Conservation (phyloP, 2,329 filamentous ascomycete species). For the Thermochaetoides dissita region DNA sequence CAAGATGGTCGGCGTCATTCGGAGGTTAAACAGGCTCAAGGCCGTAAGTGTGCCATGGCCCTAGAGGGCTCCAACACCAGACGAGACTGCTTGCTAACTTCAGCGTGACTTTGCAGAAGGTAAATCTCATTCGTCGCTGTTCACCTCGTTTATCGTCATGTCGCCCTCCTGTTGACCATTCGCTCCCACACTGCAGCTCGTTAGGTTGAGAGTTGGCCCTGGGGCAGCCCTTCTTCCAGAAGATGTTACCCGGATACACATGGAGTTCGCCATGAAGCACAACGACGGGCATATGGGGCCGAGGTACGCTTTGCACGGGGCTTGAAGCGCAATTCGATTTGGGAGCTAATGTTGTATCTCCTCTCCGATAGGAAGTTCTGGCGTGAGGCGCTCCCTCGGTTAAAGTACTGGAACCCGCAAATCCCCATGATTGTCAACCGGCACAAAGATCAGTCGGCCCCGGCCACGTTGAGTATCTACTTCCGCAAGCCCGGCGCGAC, state of each 20-base stretch:
- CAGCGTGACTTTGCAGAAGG: constrained; percentile 7
- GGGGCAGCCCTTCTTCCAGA: constrained; percentile 71
- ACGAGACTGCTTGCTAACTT: no score
- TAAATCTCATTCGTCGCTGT: constrained; percentile 2
- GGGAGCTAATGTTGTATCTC: no score
- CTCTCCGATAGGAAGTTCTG: constrained; percentile 65
- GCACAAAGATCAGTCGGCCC: constrained; percentile 38
- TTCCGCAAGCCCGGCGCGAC: constrained; percentile 27
- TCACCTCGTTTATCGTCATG: not conserved
- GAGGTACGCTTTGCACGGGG: constrained; percentile 34
- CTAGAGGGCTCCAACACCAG: not conserved
- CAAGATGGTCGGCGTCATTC: constrained; percentile 34
- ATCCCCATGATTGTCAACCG: constrained; percentile 73
- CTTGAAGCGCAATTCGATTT: no score
- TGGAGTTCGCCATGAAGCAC: constrained; percentile 53
- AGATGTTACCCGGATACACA: constrained; percentile 59
- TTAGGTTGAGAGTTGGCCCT: constrained; percentile 63
- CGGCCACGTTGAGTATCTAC: constrained; percentile 53
- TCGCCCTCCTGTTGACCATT: no score
- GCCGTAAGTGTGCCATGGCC: constrained; percentile 38
- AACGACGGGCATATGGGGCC: constrained; percentile 59
- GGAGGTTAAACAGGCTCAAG: constrained; percentile 62
- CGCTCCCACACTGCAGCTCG: constrained; percentile 36
- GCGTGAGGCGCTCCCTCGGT: constrained; percentile 62
- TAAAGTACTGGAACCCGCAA: constrained; percentile 89